A percentile compares a stretch with the other conserved stretches of the same genome.
Evolutionary conservation across 2,329 filamentous ascomycete species (phyloP).

Genomic region (Ophiostoma australiae): DNA sequence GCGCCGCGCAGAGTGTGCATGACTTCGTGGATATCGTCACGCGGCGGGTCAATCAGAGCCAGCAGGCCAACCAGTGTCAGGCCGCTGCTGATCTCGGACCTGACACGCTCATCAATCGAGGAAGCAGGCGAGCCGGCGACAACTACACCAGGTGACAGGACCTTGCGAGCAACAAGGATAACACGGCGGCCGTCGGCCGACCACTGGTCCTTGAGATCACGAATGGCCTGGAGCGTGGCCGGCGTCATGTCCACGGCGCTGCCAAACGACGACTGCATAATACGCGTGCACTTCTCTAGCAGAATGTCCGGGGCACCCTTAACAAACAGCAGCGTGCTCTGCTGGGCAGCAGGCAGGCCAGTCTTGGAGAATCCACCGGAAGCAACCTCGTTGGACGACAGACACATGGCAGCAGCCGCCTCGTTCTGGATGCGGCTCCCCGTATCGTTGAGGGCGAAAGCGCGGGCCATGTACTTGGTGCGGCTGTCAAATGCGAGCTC

Average conservation of each 20-base stretch:
- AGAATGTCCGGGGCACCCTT: conserved; percentile 75
- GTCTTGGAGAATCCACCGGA: conserved; percentile 25
- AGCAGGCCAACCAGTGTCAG: conserved; percentile 69
- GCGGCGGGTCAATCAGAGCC: conserved; percentile 72
- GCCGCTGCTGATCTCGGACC: conserved; percentile 47
- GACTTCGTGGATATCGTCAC: conserved; percentile 64
- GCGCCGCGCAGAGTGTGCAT: conserved; percentile 62
- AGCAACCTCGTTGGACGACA: not conserved
- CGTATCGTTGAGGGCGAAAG: conserved; percentile 41
- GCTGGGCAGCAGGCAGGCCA: conserved; percentile 36
- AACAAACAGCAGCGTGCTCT: conserved; percentile 43
- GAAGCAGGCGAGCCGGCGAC: conserved; percentile 34
- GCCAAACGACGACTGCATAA: conserved; percentile 51
- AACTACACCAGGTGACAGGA: conserved; percentile 42
- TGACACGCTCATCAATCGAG: conserved; percentile 41
- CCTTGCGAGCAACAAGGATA: conserved; percentile 60
- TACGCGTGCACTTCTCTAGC: conserved; percentile 47
- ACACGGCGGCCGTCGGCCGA: conserved; percentile 64
- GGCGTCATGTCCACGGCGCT: conserved; percentile 47
- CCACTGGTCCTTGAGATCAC: conserved; percentile 58
- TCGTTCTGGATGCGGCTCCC: conserved; percentile 31
- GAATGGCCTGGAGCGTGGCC: conserved; percentile 29
- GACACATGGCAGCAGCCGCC: not conserved
- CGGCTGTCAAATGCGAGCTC: conserved; percentile 63
- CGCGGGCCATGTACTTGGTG: conserved; percentile 75